Evolutionary conservation across 108 stramenopile species (phyloP).

Genomic region (Aurantiochytrium sp.): DNA sequence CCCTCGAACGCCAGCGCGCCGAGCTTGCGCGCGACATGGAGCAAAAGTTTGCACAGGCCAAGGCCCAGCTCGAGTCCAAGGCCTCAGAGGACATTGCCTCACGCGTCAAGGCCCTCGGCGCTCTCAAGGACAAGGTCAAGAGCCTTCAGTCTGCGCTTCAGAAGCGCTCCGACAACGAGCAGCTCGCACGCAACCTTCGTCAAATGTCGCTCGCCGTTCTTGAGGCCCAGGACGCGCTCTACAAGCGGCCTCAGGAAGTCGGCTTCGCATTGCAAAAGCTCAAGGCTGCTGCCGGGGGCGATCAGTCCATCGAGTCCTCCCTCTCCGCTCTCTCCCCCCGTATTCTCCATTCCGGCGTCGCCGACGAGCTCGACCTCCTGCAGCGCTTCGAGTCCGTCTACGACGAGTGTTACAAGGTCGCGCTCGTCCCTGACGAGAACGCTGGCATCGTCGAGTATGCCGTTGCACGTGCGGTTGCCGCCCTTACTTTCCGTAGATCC

Average conservation of each 20-base stretch:
- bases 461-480: not conserved
- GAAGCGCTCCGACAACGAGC: not conserved
- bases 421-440: not conserved
- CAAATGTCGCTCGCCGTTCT: not conserved
- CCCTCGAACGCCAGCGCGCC: conserved; percentile 8
- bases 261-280: not conserved
- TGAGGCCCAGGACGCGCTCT: not conserved
- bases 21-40: not conserved
- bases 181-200: not conserved
- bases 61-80: conserved; percentile 9
- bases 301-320: not conserved
- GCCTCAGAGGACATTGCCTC: not conserved
- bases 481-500: not conserved
- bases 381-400: conserved; percentile 7
- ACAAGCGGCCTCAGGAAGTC: not conserved
- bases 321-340: not conserved
- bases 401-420: not conserved
- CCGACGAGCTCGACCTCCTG: not conserved
- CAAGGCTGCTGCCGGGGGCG: not conserved
- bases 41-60: not conserved
- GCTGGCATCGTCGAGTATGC: conserved; percentile 12
- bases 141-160: not conserved
- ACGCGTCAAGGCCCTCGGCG: not conserved
- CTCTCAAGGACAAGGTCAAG: conserved; percentile 2
- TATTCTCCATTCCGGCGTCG: not conserved